Evolutionary conservation across 805 yeast species (phyloP), one percentile per base, ranked within the genome.

Genomic region (Wickerhamomyces tratensis): DNA sequence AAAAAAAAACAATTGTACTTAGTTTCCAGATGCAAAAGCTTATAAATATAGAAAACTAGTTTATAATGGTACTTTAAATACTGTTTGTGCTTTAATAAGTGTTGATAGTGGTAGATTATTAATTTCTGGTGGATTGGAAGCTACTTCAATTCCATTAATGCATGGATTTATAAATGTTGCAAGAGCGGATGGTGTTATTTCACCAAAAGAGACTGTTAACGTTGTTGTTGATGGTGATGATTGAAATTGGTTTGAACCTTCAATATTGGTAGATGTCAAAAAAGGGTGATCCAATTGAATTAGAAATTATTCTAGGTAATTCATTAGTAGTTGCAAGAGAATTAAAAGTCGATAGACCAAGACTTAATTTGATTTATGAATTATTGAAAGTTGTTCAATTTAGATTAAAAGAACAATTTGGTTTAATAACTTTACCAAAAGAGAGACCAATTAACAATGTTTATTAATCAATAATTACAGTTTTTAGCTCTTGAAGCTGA

Each of bases 251-350:
- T 81, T 72, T 58, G 67, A 67, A 45, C 88, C 88, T 1, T 80
- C 86, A 4, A 81, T 81, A 87, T 66, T 76, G 47, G 80, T 81
- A 6, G 88, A 82, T 51, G 66, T 65, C 26, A 67, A 72, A 37
- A 37, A 77, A 79, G 41, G 72, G 75, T 36, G 78, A 81, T 51
- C 73, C 78, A 37, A 73, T 82, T 62, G 91, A 84, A 59, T 59
- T 80, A 36, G 86, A 82, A 53, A 77, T 73, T 29, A 78, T 83
- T 45, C 61, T 84, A 31, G 87, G 88, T n/a, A 82, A 81, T 50
- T 69, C 83, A 3, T 51, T 81, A 38, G n/a, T 58, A 29, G 63
- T 70, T 35, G 84, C 81, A 7, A 58, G 60, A 37, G 62, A 62
- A 44, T 54, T 67, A 43, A 63, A 68, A 0, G 71, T 79, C 9